Conservation (phyloP, 2,329 filamentous ascomycete species). For the Aspergillus udagawae region DNA sequence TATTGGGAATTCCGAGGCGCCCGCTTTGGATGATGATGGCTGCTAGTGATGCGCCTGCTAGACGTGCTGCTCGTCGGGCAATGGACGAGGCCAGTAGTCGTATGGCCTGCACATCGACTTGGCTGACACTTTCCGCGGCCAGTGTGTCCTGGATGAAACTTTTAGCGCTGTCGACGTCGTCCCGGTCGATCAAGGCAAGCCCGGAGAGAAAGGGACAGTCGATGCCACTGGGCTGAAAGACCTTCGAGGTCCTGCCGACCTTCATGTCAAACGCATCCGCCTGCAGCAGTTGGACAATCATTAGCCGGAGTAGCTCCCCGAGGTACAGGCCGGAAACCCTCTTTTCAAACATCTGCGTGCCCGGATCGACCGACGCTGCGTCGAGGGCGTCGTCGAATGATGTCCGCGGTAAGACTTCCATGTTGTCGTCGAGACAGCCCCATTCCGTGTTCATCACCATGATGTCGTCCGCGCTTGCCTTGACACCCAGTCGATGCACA, state of each 20-base stretch:
- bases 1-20: background rate
- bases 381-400: constrained; percentile 16
- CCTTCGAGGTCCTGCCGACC: background rate
- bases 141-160: constrained; percentile 1
- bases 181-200: background rate
- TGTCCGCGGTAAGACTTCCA: constrained; percentile 16
- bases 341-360: constrained; percentile 19
- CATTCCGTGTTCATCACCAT: constrained; percentile 22
- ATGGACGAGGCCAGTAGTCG: constrained; percentile 9
- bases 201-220: constrained; percentile 13
- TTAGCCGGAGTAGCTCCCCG: constrained; percentile 16
- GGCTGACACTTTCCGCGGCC: constrained; percentile 4
- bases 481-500: constrained; percentile 1
- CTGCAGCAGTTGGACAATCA: constrained; percentile 7
- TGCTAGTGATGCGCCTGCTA: constrained; percentile 15
- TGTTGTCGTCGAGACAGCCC: constrained; percentile 18
- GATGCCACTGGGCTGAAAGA: constrained; percentile 10
- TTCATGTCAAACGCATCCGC: constrained; percentile 3
- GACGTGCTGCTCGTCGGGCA: constrained; percentile 13
- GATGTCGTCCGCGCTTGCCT: background rate
- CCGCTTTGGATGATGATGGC: constrained; percentile 14
- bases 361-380: constrained; percentile 8
- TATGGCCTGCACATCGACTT: constrained; percentile 6
- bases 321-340: constrained; percentile 18
- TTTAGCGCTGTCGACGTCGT: background rate